A percentile compares a stretch with the other conserved stretches of the same genome.
phyloP scores from a whole-genome alignment of 169 alveolate genomes.

The Cystoisospora suis region DNA sequence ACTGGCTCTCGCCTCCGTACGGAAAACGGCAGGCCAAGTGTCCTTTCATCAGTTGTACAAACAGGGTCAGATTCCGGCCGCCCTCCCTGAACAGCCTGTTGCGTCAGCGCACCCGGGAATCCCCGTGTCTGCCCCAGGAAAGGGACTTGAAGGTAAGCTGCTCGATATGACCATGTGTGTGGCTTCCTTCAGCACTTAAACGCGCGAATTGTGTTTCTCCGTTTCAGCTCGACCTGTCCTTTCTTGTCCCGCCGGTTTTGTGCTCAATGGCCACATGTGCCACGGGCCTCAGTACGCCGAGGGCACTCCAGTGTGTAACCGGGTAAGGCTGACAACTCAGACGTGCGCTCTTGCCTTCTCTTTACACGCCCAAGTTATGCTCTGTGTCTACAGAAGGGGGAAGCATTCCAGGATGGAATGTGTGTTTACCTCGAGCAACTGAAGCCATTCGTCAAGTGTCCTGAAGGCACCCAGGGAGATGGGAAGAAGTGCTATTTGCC shows the following conservation, averaged over 20 bases:
- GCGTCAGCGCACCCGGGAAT: not conserved
- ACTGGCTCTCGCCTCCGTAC: not conserved
- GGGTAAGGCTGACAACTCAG: not conserved
- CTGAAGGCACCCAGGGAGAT: slow-evolving; percentile 31
- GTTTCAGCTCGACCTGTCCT: not conserved
- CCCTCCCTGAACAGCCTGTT: not conserved
- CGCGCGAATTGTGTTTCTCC: not conserved
- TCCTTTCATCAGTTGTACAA: slow-evolving; percentile 19
- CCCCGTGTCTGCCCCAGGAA: not conserved
- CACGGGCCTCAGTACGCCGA: slow-evolving; percentile 18
- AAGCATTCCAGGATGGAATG: slow-evolving; percentile 13
- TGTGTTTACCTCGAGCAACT: not conserved
- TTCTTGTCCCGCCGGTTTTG: not conserved
- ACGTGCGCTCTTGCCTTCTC: not conserved
- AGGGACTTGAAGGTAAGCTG: not conserved
- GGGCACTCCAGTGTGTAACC: not conserved
- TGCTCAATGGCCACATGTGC: not conserved
- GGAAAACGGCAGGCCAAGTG: not conserved
- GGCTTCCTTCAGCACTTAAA: not conserved
- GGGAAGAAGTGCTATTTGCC: slow-evolving; percentile 25
- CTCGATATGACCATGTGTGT: not conserved
- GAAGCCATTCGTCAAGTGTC: slow-evolving; percentile 14
- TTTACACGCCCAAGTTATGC: not conserved
- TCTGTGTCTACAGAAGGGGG: not conserved
- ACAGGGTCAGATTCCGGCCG: not conserved